Evolutionary conservation across 2,329 filamentous ascomycete genomes (phyloP).

Genomic region (Trichoderma lentiforme): DNA sequence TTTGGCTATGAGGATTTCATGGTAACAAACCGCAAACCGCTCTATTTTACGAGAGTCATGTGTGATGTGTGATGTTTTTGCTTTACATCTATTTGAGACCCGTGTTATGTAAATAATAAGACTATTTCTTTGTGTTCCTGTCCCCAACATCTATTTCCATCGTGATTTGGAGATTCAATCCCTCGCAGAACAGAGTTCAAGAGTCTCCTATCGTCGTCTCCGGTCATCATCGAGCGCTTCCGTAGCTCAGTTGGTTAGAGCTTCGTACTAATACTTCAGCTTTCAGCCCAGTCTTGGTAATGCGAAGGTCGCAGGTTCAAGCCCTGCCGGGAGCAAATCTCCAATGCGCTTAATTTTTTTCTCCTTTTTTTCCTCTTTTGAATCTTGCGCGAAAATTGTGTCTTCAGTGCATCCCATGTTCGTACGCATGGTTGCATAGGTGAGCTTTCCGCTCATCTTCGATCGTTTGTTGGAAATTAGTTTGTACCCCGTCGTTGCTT

Average conservation of each 20-base stretch:
- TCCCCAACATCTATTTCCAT: not conserved
- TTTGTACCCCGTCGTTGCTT: not conserved
- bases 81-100: too few relatives aligned
- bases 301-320: constrained; percentile 14
- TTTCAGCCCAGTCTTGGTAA: not conserved
- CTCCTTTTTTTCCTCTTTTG: not conserved
- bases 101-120: too few relatives aligned
- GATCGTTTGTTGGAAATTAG: not conserved
- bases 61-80: too few relatives aligned
- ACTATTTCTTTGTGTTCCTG: not conserved
- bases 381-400: not conserved
- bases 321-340: constrained; percentile 8
- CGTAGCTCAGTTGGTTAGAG: not conserved
- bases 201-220: not conserved
- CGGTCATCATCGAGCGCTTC: not conserved
- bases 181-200: not conserved
- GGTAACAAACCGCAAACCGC: too few relatives aligned
- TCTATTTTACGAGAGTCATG: not conserved
- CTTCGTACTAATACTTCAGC: constrained; percentile 5
- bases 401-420: not conserved
- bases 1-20: too few relatives aligned
- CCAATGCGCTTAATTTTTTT: not conserved
- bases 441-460: not conserved
- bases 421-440: not conserved
- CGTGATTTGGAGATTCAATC: not conserved